These are phyloP conservation scores for Microsporum audouinii DNA, from an alignment of 2,329 filamentous ascomycete species.

Conservation along the genomic window DNA sequence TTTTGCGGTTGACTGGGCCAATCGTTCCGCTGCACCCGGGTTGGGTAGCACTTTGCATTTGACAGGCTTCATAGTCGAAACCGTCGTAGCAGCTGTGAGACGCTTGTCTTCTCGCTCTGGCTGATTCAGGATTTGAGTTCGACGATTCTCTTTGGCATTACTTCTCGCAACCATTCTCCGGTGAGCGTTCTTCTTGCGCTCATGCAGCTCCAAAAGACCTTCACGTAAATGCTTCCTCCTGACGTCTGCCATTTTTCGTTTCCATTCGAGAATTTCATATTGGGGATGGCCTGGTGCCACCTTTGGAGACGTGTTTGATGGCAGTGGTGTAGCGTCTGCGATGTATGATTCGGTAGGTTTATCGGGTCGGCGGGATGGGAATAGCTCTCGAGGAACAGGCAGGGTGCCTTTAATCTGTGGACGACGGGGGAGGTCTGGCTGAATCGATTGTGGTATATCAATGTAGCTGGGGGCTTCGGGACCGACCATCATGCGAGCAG, in stretches of 20 bases:
- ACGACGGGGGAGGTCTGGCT: slow-evolving; percentile 47
- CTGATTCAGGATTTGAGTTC: slow-evolving; percentile 44
- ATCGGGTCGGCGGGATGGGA: slow-evolving; percentile 48
- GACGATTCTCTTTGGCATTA: slow-evolving; percentile 39
- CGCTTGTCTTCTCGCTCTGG: slow-evolving; percentile 65
- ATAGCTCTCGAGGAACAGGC: slow-evolving; percentile 71
- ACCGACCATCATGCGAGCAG: slow-evolving; percentile 27
- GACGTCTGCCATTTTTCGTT: slow-evolving; percentile 57
- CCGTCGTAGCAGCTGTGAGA: slow-evolving; percentile 58
- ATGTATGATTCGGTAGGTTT: slow-evolving; percentile 56
- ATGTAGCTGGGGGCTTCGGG: slow-evolving; percentile 86
- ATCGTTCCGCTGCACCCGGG: slow-evolving; percentile 47
- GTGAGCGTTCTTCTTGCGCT: slow-evolving; percentile 46
- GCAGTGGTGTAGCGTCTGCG: slow-evolving; percentile 45
- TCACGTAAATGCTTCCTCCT: slow-evolving; percentile 61
- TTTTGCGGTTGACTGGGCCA: slow-evolving; percentile 34
- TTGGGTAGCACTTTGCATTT: slow-evolving; percentile 48
- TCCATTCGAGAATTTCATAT: slow-evolving; percentile 51
- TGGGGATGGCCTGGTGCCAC: slow-evolving; percentile 30
- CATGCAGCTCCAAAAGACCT: slow-evolving; percentile 58
- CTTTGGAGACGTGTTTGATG: slow-evolving; percentile 25
- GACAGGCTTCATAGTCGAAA: slow-evolving; percentile 39
- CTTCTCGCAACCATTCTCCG: slow-evolving; percentile 31
- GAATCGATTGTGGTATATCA: slow-evolving; percentile 64
- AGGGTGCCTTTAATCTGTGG: slow-evolving; percentile 60